phyloP scores from a whole-genome alignment of 2,329 filamentous ascomycete species.

The Calonectria hongkongensis region DNA sequence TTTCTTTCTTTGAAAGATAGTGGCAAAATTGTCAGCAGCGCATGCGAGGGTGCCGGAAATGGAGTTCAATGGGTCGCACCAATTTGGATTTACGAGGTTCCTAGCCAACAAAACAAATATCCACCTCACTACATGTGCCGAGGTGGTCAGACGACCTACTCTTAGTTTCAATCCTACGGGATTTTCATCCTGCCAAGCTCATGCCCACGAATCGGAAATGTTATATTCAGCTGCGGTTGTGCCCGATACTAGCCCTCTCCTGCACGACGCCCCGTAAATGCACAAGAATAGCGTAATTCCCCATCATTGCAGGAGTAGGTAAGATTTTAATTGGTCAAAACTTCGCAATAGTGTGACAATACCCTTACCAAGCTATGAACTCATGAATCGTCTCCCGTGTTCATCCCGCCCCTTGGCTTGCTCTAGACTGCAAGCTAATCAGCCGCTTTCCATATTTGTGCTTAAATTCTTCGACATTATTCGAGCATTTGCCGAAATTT shows the following conservation, averaged over 20 bases:
- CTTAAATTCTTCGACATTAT: background rate
- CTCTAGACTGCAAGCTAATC: background rate
- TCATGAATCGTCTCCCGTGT: background rate
- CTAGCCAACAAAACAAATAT: no score
- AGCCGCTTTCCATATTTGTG: conserved; percentile 1
- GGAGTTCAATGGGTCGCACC: background rate
- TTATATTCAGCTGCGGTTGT: background rate
- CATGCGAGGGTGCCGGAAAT: background rate
- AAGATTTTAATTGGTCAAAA: background rate
- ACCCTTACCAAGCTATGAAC: background rate
- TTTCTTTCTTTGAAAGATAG: background rate
- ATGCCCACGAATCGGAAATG: background rate
- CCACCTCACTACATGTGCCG: background rate
- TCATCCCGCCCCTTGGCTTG: background rate
- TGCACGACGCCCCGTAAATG: background rate
- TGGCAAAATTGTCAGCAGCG: background rate
- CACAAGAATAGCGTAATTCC: background rate
- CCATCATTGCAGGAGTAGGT: background rate
- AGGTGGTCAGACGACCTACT: background rate
- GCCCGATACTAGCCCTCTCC: background rate
- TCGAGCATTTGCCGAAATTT: background rate
- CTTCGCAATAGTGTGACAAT: background rate
- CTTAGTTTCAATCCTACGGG: no score
- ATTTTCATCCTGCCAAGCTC: conserved; percentile 1
- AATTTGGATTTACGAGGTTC: background rate